Conservation (phyloP, 2,329 filamentous ascomycete species). For the Xenoacremonium recifei region DNA sequence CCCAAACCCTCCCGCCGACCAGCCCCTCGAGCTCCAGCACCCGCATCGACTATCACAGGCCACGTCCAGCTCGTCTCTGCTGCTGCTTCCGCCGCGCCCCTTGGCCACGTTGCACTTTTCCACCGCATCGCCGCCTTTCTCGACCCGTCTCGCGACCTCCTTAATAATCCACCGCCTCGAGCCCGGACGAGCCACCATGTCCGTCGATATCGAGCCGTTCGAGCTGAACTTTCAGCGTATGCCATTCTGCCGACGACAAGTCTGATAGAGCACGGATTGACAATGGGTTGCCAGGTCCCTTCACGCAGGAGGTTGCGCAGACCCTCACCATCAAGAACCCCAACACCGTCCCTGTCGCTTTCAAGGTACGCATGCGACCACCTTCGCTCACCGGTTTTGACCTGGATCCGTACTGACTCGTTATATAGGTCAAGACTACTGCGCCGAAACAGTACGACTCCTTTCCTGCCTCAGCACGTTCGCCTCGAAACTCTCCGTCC, state of each 20-base stretch:
- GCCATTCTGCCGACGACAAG: constrained; percentile 34
- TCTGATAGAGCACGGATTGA: constrained; percentile 14
- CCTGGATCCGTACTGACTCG: constrained; percentile 12
- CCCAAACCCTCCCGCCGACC: neutral
- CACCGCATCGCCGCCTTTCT: constrained; percentile 1
- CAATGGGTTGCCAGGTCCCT: constrained; percentile 52
- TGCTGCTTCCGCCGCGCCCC: neutral
- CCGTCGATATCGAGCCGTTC: constrained; percentile 85
- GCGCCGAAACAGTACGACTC: constrained; percentile 89
- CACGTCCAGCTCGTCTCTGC: neutral
- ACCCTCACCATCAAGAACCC: constrained; percentile 64
- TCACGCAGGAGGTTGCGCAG: constrained; percentile 65
- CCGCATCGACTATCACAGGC: neutral
- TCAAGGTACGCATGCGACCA: constrained; percentile 56
- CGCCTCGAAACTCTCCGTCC: too few relatives aligned
- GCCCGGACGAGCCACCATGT: constrained; percentile 62
- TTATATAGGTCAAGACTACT: constrained; percentile 90
- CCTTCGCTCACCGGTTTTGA: neutral
- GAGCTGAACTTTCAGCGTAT: constrained; percentile 94
- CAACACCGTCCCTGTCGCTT: constrained; percentile 61
- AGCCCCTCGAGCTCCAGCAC: neutral
- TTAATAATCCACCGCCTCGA: constrained; percentile 3
- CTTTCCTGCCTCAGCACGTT: constrained; percentile 19
- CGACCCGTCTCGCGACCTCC: constrained; percentile 20
- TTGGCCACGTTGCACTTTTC: neutral